phyloP scores from a whole-genome alignment of 129 eudicot genomes.

The Tagetes patula region DNA sequence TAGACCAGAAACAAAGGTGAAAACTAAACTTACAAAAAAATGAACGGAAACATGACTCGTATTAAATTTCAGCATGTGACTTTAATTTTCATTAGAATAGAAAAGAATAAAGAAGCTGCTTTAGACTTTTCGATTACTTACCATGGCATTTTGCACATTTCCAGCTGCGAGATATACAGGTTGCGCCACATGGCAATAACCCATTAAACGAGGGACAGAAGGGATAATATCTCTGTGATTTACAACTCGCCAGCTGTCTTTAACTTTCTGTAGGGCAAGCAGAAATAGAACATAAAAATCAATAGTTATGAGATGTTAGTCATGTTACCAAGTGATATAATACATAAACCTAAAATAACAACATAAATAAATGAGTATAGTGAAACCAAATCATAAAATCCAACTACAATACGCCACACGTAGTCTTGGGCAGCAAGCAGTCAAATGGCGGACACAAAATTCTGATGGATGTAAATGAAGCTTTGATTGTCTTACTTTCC shows the following conservation, averaged over 20 bases:
- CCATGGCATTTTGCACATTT: conserved; percentile 52
- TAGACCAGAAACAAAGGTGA: background rate
- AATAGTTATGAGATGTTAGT: background rate
- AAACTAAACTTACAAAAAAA: background rate
- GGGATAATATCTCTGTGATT: conserved; percentile 98
- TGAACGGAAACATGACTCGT: background rate
- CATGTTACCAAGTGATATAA: background rate
- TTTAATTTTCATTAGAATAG: background rate
- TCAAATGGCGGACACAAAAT: background rate
- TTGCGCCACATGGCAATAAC: conserved; percentile 98
- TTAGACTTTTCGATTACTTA: conserved; percentile 28
- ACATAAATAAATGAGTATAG: background rate
- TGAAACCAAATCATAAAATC: background rate
- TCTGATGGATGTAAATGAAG: background rate
- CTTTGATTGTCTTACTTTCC: background rate
- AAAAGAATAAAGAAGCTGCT: conserved; percentile 10
- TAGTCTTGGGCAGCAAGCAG: conserved; percentile 2
- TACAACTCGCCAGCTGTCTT: conserved; percentile 96
- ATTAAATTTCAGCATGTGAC: conserved; percentile 12
- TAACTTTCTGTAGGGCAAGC: conserved; percentile 61
- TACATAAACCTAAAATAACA: conserved; percentile 1
- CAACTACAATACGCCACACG: background rate
- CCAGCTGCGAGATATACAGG: conserved; percentile 86
- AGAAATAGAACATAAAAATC: conserved; percentile 8
- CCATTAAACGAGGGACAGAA: conserved; percentile 97